Evolutionary conservation across 345 rosid species (phyloP), one percentile per base, ranked within the genome.

Genomic region (Hibiscus trionum): DNA sequence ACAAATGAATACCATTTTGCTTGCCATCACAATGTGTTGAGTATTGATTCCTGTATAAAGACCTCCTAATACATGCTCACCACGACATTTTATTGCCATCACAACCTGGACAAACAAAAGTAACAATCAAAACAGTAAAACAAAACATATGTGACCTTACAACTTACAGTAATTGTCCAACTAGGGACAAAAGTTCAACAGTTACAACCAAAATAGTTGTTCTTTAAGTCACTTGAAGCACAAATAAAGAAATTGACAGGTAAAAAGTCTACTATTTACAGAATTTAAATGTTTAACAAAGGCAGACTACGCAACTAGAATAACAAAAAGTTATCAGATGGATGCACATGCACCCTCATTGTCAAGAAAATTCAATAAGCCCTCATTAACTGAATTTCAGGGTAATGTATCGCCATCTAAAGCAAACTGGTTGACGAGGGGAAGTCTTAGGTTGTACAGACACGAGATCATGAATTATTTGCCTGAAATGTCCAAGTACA

Each of bases 21-120:
- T 94, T 35, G 97, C 76, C 97, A 88, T 86, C 74, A 86, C 85
- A 75, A 94, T 91, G 68, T 91, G 96, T 29, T 82, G 83, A 11
- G 90, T 82, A 81, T 90, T 81, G 21, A 91, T 86, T 78, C 97
- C 99, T 5, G 96, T 87, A 76, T 73, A 85, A 5, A 92, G 84
- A 24, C 97, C 99, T 75, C 91, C 97, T 55, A 92, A 76, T 4
- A 81, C 77, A 76, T 87, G 84, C 71, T 85, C 93, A 71, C 97
- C 97, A 49, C 91, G 87, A 76, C 97, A 91, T 82, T 89, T 91
- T 70, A 94, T 59, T 61, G 96, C 88, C 98, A 94, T 91, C 53
- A 90, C 97, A 76, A 91, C 96, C 98, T 93, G 55, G 69, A 72
- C 50, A 49, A 7, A 55, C 7, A 3, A 29, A 68, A 4, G 42